Percentiles rank a stretch among this genome's conserved stretches.
These are phyloP conservation scores for Cornus controversa DNA, from an alignment of 148 eudicot species.

Conservation along the genomic window DNA sequence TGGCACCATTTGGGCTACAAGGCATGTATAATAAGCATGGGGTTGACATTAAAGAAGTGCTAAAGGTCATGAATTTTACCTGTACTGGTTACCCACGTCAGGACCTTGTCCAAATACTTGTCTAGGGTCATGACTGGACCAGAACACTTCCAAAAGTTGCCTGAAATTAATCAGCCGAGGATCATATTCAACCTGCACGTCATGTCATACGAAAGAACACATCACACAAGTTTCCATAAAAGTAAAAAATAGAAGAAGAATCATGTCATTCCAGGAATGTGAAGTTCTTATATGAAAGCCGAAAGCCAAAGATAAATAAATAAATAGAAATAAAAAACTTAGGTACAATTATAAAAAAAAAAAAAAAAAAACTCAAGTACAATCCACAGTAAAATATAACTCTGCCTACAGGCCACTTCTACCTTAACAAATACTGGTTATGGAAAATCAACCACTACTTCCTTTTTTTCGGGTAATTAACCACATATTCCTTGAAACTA, in stretches of 20 bases:
- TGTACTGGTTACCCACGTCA: conserved; percentile 94
- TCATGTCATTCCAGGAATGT: neutral
- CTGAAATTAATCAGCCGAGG: conserved; percentile 62
- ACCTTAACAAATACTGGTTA: too few relatives aligned
- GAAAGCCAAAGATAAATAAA: neutral
- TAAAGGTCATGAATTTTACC: conserved; percentile 35
- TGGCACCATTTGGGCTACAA: too few relatives aligned
- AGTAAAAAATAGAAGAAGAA: neutral
- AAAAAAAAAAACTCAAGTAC: neutral
- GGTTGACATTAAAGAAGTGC: neutral
- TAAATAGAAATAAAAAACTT: neutral
- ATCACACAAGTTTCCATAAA: conserved; percentile 7
- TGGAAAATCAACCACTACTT: neutral
- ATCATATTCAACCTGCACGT: conserved; percentile 80
- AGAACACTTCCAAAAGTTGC: conserved; percentile 86
- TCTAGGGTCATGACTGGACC: conserved; percentile 96
- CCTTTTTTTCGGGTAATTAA: too few relatives aligned
- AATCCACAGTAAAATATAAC: conserved; percentile 1
- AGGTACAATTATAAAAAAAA: neutral
- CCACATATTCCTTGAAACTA: too few relatives aligned
- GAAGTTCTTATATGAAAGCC: neutral
- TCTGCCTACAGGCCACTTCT: neutral
- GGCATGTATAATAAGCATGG: neutral
- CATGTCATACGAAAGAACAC: conserved; percentile 7
- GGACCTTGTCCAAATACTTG: conserved; percentile 99